Conservation (phyloP, 176 grass and related monocot genomes). For the Phoenix roebelenii region DNA sequence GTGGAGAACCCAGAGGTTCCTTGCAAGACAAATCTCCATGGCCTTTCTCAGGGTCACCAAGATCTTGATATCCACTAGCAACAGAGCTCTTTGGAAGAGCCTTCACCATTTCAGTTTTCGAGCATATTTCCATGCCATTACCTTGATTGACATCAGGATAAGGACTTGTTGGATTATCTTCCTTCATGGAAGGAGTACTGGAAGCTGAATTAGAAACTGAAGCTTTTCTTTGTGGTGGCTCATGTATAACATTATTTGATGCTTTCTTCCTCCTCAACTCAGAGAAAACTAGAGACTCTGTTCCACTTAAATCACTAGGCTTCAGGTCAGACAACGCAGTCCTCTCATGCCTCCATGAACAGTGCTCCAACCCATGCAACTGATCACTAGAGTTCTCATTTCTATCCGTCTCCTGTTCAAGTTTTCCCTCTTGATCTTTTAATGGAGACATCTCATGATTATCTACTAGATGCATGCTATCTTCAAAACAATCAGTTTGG, state of each 20-base stretch:
- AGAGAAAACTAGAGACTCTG: conserved; percentile 11
- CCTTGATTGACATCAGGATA: background rate
- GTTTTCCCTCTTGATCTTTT: conserved; percentile 29
- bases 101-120: conserved; percentile 1
- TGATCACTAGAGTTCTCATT: background rate
- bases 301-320: conserved; percentile 23
- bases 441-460: conserved; percentile 36
- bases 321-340: background rate
- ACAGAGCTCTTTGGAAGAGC: background rate
- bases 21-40: background rate
- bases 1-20: too few relatives aligned
- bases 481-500: conserved; percentile 14
- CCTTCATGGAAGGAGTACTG: conserved; percentile 15
- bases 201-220: conserved; percentile 25
- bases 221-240: conserved; percentile 27
- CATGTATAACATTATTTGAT: conserved; percentile 19
- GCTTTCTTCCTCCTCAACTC: conserved; percentile 35
- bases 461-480: conserved; percentile 29
- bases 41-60: conserved; percentile 2
- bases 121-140: background rate
- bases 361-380: conserved; percentile 23
- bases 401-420: conserved; percentile 24
- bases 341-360: conserved; percentile 18
- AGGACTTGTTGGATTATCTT: background rate
- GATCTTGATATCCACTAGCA: background rate